Evolutionary conservation across 129 eudicot species (phyloP).

Genomic region (Escallonia herrerae): DNA sequence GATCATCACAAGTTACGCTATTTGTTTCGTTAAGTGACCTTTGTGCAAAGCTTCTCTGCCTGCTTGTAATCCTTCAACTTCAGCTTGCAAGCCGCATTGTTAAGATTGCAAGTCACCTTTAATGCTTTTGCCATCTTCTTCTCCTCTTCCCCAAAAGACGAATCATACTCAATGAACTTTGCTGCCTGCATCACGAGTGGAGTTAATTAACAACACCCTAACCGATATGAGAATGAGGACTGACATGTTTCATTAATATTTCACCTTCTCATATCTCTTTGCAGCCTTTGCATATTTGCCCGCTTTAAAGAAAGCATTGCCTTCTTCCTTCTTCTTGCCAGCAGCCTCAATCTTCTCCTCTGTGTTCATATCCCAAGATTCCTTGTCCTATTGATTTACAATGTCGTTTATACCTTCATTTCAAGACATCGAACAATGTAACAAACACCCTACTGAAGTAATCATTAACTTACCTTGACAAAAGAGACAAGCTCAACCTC

Average conservation of each 20-base stretch:
- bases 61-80: conserved; percentile 85
- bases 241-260: neutral
- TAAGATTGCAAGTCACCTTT: conserved; percentile 69
- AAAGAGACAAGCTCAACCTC: conserved; percentile 79
- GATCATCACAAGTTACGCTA: neutral
- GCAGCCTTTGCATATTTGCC: conserved; percentile 79
- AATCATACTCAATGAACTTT: conserved; percentile 70
- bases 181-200: conserved; percentile 46
- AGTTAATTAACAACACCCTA: neutral
- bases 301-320: conserved; percentile 72
- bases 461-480: conserved; percentile 49
- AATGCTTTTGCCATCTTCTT: conserved; percentile 69
- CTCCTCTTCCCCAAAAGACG: conserved; percentile 73
- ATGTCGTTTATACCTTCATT: neutral
- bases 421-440: neutral
- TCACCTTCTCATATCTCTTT: conserved; percentile 84
- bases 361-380: conserved; percentile 91
- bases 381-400: conserved; percentile 51
- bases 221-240: no score
- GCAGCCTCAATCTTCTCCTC: conserved; percentile 92
- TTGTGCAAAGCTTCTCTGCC: conserved; percentile 93
- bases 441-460: neutral
- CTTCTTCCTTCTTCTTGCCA: conserved; percentile 89
- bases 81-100: conserved; percentile 89
- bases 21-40: conserved; percentile 28